Base-by-base conservation (phyloP, 1,139 yeast species). In the Yamadazyma mexicana region DNA sequence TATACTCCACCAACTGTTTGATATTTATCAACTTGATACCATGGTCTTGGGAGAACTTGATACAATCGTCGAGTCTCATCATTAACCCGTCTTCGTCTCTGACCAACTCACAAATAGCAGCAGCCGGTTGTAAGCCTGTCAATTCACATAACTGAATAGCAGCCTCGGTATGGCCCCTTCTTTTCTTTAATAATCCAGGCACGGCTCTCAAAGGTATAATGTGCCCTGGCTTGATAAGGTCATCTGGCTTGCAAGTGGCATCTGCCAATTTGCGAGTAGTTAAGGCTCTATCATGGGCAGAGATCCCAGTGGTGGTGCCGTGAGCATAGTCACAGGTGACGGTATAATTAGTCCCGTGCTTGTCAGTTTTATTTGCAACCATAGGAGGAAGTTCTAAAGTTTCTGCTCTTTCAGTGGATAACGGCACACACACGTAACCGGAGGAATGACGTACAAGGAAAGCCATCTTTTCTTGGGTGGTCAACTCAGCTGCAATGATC, bases 111-210 rank as follows among this genome's bases (percentile, higher is more conserved):
- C 98, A 87, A 49, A 94, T 92, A 31, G 87, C 94, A 8, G 87
- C 95, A 2, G 91, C 98, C 3, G 95, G 95, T 49, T 80, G 78
- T 51, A 87, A 71, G 0, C 89, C 91, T 2, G 92, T 75, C 55
- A 91, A 71, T 54, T 71, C 69, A 58, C 96, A 83, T 49, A 94
- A 72, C 57, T 92, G 96, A 10, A 92, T 95, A 24, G 91, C 91
- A 8, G 98, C 98, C 65, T 94, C 99, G 6, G 99, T 94, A 60
- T 94, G 99, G n/a, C 99, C 98, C 47, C 87, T 73, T 70, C 99
- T 84, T 39, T 71, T 69, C 42, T 79, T 71, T 43, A 92, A 81
- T 36, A 95, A 83, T 1, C 96, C 96, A 18, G 87, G 87, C 16
- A 77, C 87, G 3, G 98, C 98, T 53, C 98, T 76, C 55, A 94